These are phyloP conservation scores for Phytopythium cucurbitacearum DNA, from an alignment of 352 stramenopile genomes.

Conservation along the genomic window DNA sequence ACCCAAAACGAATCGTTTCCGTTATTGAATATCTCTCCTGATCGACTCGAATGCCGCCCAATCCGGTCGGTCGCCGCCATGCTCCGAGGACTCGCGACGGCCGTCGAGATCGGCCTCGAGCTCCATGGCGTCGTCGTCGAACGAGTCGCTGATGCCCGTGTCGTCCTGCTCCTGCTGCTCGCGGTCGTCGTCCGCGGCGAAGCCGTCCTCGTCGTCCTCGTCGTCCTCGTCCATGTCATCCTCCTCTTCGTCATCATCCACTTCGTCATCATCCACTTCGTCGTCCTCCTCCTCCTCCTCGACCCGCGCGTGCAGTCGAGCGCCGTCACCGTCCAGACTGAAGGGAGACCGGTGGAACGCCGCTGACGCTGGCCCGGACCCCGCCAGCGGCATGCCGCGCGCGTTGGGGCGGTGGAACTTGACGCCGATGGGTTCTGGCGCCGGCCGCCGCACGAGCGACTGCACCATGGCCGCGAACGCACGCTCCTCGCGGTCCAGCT, in stretches of 20 bases:
- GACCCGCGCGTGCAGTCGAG: constrained; percentile 5
- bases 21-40: too few species aligned
- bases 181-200: constrained; percentile 20
- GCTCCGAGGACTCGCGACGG: background rate
- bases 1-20: too few species aligned
- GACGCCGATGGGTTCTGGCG: constrained; percentile 46
- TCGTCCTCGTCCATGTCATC: constrained; percentile 22
- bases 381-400: background rate
- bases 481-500: constrained; percentile 53
- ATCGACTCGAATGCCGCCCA: background rate
- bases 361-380: background rate
- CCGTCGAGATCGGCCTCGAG: constrained; percentile 14
- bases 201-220: constrained; percentile 18
- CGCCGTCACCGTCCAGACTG: constrained; percentile 1
- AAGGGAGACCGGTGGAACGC: constrained; percentile 7
- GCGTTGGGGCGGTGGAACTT: constrained; percentile 40
- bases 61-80: too few species aligned
- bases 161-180: constrained; percentile 17
- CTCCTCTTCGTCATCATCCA: constrained; percentile 7
- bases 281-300: constrained; percentile 36
- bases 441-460: constrained; percentile 43
- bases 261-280: constrained; percentile 27
- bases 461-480: constrained; percentile 47
- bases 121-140: constrained; percentile 37
- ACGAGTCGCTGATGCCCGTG: constrained; percentile 20